Conservation (phyloP, 805 yeast species). For the Teunomyces panamensis region DNA sequence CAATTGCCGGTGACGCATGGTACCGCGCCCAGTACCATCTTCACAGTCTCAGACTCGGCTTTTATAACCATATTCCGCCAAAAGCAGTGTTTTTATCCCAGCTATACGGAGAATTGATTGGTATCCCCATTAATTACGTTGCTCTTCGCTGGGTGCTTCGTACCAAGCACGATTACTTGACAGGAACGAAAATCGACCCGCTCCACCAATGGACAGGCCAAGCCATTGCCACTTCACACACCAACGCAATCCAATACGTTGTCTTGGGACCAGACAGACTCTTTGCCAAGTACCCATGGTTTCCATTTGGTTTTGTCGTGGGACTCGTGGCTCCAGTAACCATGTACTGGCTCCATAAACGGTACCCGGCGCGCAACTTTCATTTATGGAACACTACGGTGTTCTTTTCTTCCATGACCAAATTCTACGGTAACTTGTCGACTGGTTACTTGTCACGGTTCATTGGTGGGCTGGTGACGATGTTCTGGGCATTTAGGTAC, state of each 20-base stretch:
- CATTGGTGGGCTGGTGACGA: constrained; percentile 46
- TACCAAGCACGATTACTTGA: constrained; percentile 36
- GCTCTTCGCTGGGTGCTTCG: constrained; percentile 47
- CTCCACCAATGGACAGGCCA: constrained; percentile 55
- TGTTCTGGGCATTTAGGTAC: constrained; percentile 43
- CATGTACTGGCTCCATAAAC: constrained; percentile 26
- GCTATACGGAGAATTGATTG: constrained; percentile 49
- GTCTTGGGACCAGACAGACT: constrained; percentile 46
- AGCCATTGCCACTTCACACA: constrained; percentile 36
- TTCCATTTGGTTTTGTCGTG: constrained; percentile 44
- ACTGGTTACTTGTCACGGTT: constrained; percentile 49
- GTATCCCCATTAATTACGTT: constrained; percentile 50
- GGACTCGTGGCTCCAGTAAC: constrained; percentile 39
- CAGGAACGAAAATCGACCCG: constrained; percentile 38
- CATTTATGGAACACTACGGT: constrained; percentile 47
- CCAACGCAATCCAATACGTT: constrained; percentile 53
- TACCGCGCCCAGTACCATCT: constrained; percentile 42
- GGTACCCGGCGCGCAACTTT: constrained; percentile 27
- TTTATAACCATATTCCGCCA: constrained; percentile 54
- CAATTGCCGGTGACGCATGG: constrained; percentile 51
- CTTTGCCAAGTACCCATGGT: constrained; percentile 38
- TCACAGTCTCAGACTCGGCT: constrained; percentile 45
- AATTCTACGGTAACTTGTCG: constrained; percentile 48
- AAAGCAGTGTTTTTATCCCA: constrained; percentile 49
- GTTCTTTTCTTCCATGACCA: constrained; percentile 46